A percentile compares a stretch with the other conserved stretches of the same genome.
Conservation (phyloP, 352 stramenopile genomes). For the Globisporangium takayamanum region DNA sequence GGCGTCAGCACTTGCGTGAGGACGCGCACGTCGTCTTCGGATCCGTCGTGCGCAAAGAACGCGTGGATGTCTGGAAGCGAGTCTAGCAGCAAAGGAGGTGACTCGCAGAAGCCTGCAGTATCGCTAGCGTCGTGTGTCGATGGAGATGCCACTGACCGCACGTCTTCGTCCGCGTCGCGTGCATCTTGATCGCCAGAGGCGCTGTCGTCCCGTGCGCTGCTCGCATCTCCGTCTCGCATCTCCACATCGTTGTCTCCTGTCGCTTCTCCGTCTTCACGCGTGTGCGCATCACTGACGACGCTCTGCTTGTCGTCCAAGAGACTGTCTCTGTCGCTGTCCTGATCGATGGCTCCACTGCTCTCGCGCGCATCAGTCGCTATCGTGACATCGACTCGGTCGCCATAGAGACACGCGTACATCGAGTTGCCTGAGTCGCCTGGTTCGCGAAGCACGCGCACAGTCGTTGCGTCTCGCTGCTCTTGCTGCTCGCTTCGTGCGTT, state of each 20-base stretch:
- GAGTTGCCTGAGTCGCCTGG: conserved; percentile 25
- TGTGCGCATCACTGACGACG: too few relatives aligned
- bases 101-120: background rate
- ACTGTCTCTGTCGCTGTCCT: too few relatives aligned
- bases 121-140: background rate
- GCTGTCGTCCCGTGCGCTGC: too few relatives aligned
- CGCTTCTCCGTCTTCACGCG: too few relatives aligned
- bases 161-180: too few relatives aligned
- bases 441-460: conserved; percentile 31
- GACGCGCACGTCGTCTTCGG: conserved; percentile 6
- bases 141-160: too few relatives aligned
- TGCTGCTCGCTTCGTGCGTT: background rate
- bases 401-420: conserved; percentile 27
- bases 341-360: too few relatives aligned
- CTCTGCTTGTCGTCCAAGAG: too few relatives aligned
- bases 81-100: background rate
- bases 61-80: conserved; percentile 9
- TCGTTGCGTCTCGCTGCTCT: background rate
- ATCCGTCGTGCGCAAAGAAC: conserved; percentile 7
- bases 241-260: too few relatives aligned
- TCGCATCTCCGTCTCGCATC: too few relatives aligned
- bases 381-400: background rate
- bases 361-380: too few relatives aligned
- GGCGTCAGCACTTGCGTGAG: conserved; percentile 1
- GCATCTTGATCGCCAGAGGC: too few relatives aligned